Evolutionary conservation across 192 early-diverging fungal species (phyloP), one percentile per base, ranked within the genome.

Genomic region (Backusella mclennaniae): DNA sequence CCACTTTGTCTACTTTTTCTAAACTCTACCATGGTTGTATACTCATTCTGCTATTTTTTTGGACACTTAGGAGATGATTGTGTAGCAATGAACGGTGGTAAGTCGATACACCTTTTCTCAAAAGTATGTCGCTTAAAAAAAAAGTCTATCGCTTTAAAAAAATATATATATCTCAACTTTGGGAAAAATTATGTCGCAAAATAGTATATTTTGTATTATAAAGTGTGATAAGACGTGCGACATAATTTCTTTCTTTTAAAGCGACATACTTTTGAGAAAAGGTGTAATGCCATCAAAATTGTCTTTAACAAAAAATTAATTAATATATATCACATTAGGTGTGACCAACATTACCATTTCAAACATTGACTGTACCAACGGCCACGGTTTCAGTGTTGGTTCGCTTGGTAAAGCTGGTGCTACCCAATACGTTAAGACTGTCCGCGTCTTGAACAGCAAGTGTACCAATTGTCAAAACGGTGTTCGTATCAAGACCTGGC

Each of bases 401-500:
- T 66, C 53, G 36, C 69, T 77, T 31, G 76, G 76, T 33, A 66
- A 71, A 41, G 69, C 41, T 1, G 52, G 68, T 19, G 23, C 69
- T 19, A 72, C 76, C 31, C 26, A 56, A 33, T 76, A 83, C 23
- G 87, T 88, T 63, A 67, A 84, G 68, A 79, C 76, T 73, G 84
- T 88, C 12, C 66, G 35, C 5, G 67, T 88, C 39, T 66, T 35
- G 8, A 49, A 74, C 63, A 80, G 69, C 53, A 80, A 70, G 6
- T 73, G 84, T 42, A 74, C 39, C 38, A 79, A 81, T 69, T 80
- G 77, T 33, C 75, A 76, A 38, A 86, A 86, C 31, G 84, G 78
- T 66, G 79, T 88, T 36, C 87, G 87, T 69, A 85, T 88, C 84
- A 88, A 88, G 84, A 82, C 87, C 29, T 78, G 79, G 41, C 71